A percentile compares a stretch with the other conserved stretches of the same genome.
Conservation (phyloP, 306 rosid species). For the Citrullus colocynthis region DNA sequence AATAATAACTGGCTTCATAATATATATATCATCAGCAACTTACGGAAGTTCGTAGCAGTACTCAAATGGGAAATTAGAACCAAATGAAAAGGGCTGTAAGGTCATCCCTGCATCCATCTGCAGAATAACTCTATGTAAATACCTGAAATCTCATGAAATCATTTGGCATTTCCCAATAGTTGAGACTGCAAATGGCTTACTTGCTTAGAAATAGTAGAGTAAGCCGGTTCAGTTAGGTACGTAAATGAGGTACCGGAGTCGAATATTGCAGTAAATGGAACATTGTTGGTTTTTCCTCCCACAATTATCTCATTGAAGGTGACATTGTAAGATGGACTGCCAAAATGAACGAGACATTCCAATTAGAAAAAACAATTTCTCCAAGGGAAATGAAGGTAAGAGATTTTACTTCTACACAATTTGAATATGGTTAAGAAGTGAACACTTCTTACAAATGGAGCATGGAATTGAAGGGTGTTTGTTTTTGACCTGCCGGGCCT, state of each 20-base stretch:
- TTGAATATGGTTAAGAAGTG: slow-evolving; percentile 7
- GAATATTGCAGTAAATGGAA: slow-evolving; percentile 51
- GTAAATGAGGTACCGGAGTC: slow-evolving; percentile 93
- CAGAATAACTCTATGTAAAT: slow-evolving; percentile 11
- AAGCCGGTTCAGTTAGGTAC: slow-evolving; percentile 60
- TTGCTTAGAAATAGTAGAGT: slow-evolving; percentile 35
- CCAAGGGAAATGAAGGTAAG: not conserved
- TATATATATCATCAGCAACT: slow-evolving; percentile 2
- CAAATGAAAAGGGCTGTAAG: slow-evolving; percentile 17
- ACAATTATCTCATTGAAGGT: slow-evolving; percentile 50
- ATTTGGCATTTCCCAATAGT: not conserved
- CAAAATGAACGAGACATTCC: slow-evolving; percentile 12
- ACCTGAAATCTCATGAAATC: not conserved
- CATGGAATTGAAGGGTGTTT: slow-evolving; percentile 53
- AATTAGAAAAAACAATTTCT: slow-evolving; percentile 9
- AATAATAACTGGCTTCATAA: not conserved
- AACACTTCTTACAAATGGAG: slow-evolving; percentile 32
- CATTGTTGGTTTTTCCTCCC: slow-evolving; percentile 25
- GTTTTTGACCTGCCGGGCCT: slow-evolving; percentile 42
- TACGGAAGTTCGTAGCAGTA: slow-evolving; percentile 59
- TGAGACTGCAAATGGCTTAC: slow-evolving; percentile 31
- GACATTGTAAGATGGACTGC: slow-evolving; percentile 65
- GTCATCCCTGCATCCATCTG: slow-evolving; percentile 41
- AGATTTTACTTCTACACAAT: not conserved
- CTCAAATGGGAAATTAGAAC: slow-evolving; percentile 47